These are phyloP conservation scores for Hypocreales sp. DNA, from an alignment of 2,329 filamentous ascomycete genomes.

Conservation along the genomic window DNA sequence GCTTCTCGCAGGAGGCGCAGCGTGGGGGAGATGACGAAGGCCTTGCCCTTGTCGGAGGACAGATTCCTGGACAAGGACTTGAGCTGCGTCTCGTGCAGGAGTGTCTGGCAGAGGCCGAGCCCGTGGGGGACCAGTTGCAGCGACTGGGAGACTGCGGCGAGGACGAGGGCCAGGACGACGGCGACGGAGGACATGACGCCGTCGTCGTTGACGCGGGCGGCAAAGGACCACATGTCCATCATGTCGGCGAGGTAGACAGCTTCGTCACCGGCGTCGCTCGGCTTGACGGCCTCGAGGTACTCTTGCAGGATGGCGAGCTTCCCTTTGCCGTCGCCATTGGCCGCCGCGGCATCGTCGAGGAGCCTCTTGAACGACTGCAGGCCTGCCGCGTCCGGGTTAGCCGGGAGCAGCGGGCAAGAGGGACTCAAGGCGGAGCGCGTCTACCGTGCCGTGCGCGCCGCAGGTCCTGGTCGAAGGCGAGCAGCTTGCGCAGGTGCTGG, in stretches of 20 bases:
- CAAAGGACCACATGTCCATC: slow-evolving; percentile 79
- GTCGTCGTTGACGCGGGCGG: slow-evolving; percentile 65
- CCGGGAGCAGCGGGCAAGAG: no score
- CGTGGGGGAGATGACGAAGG: slow-evolving; percentile 77
- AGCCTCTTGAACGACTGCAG: slow-evolving; percentile 56
- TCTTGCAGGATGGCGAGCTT: slow-evolving; percentile 48
- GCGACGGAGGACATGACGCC: slow-evolving; percentile 65
- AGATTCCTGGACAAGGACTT: slow-evolving; percentile 69
- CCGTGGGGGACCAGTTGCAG: slow-evolving; percentile 64
- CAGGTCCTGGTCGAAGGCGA: slow-evolving; percentile 58
- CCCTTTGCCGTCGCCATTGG: slow-evolving; percentile 22
- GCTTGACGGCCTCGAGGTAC: slow-evolving; percentile 46
- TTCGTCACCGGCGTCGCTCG: slow-evolving; percentile 25
- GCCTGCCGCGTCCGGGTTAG: slow-evolving; percentile 22
- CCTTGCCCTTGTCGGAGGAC: slow-evolving; percentile 66
- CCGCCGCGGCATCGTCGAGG: slow-evolving; percentile 47
- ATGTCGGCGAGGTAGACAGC: slow-evolving; percentile 59
- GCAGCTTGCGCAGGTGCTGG: slow-evolving; percentile 51
- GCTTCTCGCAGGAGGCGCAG: slow-evolving; percentile 75
- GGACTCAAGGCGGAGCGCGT: slow-evolving; percentile 6
- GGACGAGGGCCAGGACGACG: slow-evolving; percentile 65
- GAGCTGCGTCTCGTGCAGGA: slow-evolving; percentile 67
- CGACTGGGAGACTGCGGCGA: slow-evolving; percentile 61
- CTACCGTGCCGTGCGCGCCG: slow-evolving; percentile 49
- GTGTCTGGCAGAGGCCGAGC: slow-evolving; percentile 61